phyloP scores from a whole-genome alignment of 495 filamentous ascomycete genomes.

The Evansstolkia leycettana region DNA sequence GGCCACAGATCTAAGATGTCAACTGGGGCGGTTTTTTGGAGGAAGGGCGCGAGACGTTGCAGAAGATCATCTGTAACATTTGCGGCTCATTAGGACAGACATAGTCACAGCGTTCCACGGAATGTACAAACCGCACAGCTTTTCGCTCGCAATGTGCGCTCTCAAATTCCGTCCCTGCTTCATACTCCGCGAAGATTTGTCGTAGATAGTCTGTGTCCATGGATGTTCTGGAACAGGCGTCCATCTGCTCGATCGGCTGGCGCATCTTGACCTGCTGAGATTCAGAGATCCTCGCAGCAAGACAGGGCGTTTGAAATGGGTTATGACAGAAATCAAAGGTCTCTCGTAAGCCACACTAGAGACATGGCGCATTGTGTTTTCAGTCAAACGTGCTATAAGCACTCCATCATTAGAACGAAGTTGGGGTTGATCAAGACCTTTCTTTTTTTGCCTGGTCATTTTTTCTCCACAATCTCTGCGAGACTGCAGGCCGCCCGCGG shows the following conservation, averaged over 20 bases:
- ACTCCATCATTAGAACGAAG: no score
- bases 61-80: conserved; percentile 33
- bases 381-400: no score
- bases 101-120: neutral
- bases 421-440: no score
- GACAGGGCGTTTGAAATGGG: no score
- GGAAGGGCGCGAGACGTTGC: conserved; percentile 42
- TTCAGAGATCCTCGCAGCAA: no score
- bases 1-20: conserved; percentile 82
- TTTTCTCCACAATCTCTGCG: no score
- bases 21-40: conserved; percentile 51
- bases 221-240: conserved; percentile 7
- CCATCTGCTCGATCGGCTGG: neutral
- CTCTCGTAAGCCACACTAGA: no score
- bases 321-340: no score
- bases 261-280: no score
- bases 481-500: no score
- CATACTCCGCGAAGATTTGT: conserved; percentile 1
- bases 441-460: no score
- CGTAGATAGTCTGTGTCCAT: conserved; percentile 7
- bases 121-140: conserved; percentile 45
- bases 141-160: conserved; percentile 40
- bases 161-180: conserved; percentile 1
- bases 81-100: neutral
- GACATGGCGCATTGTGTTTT: no score